phyloP scores from a whole-genome alignment of 371 early-diverging fungal genomes.

The Amoeboaphelidium protococcarum region DNA sequence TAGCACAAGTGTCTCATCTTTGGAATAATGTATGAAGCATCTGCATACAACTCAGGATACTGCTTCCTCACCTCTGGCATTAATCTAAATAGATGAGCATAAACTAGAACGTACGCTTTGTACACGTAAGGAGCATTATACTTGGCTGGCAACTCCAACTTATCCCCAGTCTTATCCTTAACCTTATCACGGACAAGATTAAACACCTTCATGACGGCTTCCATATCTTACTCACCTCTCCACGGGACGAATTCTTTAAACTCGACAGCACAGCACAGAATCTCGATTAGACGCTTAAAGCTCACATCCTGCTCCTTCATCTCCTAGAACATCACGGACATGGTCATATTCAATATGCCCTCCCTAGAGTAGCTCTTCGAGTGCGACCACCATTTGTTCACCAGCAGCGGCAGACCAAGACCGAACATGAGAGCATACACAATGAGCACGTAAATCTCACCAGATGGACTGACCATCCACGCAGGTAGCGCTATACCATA shows the following conservation, averaged over 20 bases:
- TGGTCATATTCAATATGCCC: constrained; percentile 54
- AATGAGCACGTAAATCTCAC: constrained; percentile 24
- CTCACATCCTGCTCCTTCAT: constrained; percentile 37
- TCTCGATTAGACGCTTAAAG: constrained; percentile 23
- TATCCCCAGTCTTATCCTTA: constrained; percentile 21
- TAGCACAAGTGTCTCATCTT: constrained; percentile 19
- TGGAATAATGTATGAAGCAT: constrained; percentile 10
- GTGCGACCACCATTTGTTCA: constrained; percentile 66
- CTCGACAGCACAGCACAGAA: constrained; percentile 36
- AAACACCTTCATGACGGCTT: constrained; percentile 18
- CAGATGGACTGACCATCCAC: constrained; percentile 44
- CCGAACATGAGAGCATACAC: constrained; percentile 69
- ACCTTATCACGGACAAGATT: constrained; percentile 24
- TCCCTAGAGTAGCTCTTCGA: constrained; percentile 65
- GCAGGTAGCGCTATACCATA: constrained; percentile 84
- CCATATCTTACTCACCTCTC: constrained; percentile 20
- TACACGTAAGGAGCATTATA: constrained; percentile 17
- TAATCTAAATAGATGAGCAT: constrained; percentile 62
- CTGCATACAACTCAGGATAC: constrained; percentile 26
- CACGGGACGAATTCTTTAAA: constrained; percentile 27
- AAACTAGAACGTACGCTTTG: constrained; percentile 49
- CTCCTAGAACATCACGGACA: constrained; percentile 67
- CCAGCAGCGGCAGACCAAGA: constrained; percentile 53
- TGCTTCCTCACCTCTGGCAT: constrained; percentile 27
- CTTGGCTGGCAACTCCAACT: constrained; percentile 20